Evolutionary conservation across 345 rosid species (phyloP).

Genomic region (Lagerstroemia speciosa): DNA sequence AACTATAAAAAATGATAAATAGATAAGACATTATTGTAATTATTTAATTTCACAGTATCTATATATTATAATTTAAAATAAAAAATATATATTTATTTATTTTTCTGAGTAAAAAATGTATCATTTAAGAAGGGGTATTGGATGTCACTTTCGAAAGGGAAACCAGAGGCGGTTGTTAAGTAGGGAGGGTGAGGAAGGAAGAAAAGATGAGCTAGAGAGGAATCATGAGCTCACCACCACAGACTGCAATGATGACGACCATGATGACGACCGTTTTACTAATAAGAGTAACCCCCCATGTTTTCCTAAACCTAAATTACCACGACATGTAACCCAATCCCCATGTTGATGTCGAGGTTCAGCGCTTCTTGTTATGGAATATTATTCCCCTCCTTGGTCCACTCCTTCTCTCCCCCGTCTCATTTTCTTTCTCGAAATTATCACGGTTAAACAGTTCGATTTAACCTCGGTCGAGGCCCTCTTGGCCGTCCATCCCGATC

Average conservation of each 20-base stretch:
- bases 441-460: too few species aligned
- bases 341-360: background rate
- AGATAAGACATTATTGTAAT: too few species aligned
- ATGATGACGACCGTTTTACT: background rate
- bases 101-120: too few species aligned
- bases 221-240: background rate
- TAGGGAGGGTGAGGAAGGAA: background rate
- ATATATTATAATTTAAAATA: too few species aligned
- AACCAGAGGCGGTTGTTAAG: too few species aligned
- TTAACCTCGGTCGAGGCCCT: too few species aligned
- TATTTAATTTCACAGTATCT: too few species aligned
- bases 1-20: too few species aligned
- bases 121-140: too few species aligned
- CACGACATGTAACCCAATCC: background rate
- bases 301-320: background rate
- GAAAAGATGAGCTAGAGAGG: background rate
- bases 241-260: background rate
- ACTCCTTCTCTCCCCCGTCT: background rate
- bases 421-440: background rate
- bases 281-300: background rate
- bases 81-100: too few species aligned
- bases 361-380: background rate
- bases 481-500: too few species aligned
- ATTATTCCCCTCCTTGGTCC: too few species aligned
- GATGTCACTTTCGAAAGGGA: background rate